phyloP scores from a whole-genome alignment of 441 rosid species.

The Erodium trifolium region DNA sequence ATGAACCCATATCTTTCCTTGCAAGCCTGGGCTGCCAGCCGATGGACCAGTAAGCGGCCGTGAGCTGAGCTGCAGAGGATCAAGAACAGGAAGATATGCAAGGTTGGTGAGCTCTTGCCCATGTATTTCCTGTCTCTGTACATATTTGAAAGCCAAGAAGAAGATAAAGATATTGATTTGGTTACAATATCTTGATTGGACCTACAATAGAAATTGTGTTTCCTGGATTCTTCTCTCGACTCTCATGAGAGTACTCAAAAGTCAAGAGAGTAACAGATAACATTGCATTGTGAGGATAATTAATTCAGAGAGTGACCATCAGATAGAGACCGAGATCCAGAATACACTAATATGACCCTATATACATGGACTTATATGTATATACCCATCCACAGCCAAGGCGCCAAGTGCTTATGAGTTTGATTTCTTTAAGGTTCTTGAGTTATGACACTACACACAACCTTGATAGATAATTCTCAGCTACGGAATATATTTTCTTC shows the following conservation, averaged over 20 bases:
- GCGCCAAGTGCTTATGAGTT: too few species aligned
- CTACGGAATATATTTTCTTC: too few species aligned
- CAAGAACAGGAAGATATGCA: constrained; percentile 4
- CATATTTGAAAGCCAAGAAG: neutral
- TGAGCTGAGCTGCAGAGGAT: constrained; percentile 18
- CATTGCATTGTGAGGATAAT: neutral
- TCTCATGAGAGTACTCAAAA: neutral
- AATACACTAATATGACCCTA: neutral
- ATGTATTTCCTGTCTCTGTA: neutral
- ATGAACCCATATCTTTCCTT: constrained; percentile 84
- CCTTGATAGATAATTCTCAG: too few species aligned
- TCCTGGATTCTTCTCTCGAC: too few species aligned
- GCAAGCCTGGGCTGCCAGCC: constrained; percentile 35
- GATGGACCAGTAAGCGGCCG: constrained; percentile 26
- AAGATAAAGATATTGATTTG: too few species aligned
- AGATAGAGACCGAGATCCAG: neutral
- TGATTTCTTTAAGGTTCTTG: too few species aligned
- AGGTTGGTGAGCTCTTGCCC: constrained; percentile 2
- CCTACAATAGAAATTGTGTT: neutral
- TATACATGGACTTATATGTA: too few species aligned
- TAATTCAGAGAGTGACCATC: neutral
- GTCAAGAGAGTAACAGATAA: neutral
- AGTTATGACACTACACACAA: too few species aligned
- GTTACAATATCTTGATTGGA: neutral
- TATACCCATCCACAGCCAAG: too few species aligned